A percentile compares a stretch with the other conserved stretches of the same genome.
These are phyloP conservation scores for Entomortierella beljakovae DNA, from an alignment of 192 early-diverging fungal genomes.

Conservation along the genomic window DNA sequence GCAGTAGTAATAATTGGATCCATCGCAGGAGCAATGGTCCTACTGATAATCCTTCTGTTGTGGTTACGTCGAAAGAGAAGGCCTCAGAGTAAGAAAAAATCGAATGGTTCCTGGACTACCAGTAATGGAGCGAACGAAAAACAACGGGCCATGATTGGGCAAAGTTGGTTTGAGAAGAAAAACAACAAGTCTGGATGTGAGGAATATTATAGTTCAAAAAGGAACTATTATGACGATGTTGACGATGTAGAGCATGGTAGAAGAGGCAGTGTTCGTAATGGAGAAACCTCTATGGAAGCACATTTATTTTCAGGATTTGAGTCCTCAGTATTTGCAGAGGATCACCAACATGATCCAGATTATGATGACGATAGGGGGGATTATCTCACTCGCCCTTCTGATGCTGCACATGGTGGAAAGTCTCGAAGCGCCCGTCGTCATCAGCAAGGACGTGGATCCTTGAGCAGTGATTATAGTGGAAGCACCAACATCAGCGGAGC, in stretches of 20 bases:
- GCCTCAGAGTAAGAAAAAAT: background rate
- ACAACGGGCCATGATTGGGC: background rate
- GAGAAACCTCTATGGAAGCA: background rate
- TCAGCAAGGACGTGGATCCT: background rate
- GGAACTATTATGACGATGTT: background rate
- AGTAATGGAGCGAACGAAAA: background rate
- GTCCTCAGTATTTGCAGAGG: conserved; percentile 30
- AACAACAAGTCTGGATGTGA: background rate
- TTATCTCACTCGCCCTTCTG: background rate
- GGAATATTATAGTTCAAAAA: background rate
- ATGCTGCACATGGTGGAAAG: background rate
- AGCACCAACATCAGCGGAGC: background rate
- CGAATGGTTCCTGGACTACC: background rate
- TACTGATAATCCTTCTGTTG: conserved; percentile 9
- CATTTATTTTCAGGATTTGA: conserved; percentile 47
- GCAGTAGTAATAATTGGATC: conserved; percentile 16
- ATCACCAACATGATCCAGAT: conserved; percentile 1
- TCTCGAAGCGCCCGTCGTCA: too few species aligned
- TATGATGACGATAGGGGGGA: background rate
- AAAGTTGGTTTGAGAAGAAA: conserved; percentile 25
- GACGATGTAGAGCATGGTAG: background rate
- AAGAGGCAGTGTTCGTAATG: background rate
- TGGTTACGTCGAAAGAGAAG: conserved; percentile 15
- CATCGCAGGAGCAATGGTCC: conserved; percentile 1
- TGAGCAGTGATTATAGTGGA: background rate